Base-by-base conservation (phyloP, 306 rosid genomes). In the Vachellia pachyceras region DNA sequence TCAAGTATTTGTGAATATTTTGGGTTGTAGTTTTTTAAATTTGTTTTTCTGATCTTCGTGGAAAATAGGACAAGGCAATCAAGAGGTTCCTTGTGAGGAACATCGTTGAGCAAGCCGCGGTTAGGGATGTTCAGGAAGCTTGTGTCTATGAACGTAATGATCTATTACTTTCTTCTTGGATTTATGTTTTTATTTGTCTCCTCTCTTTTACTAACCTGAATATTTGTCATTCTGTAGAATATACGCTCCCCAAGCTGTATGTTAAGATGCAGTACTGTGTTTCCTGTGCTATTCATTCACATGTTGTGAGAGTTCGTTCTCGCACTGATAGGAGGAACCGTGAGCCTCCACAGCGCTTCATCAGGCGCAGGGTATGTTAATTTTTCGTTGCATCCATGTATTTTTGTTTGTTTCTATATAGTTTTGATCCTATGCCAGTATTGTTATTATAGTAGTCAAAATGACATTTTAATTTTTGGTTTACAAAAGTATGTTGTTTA, bases 241-340 rank as follows among this genome's bases (percentile, higher is more conserved):
- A 95, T 84, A 89, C 94, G 11, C 97, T 95, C 63, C 99, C 99
- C 0, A 95, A 93, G 91, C 88, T 95, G 36, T 95, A 95, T 81
- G 98, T 97, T 5, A 95, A 95, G 94, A 89, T 95, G 99, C 97
- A 90, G 87, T 93, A 93, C 61, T 95, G 99, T 77, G 98, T 95
- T 42, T 93, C 99, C 8, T 93, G 99, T 75, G 99, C 99, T 0
- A 95, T 93, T 5, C 99, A 95, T 89, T 95, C 98, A 9, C 99
- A 95, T 17, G 99, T 95, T 65, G 98, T 95, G 72, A 89, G 99
- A 87, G 99, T 95, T 55, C 90, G 98, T 3, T 93, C 99, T 45
- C 91, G 97, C 67, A 86, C 88, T 22, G 83, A 95, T 25, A 82
- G 99, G 88, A 93, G 99, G 83, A 91, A 88, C 66, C 97, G 99